Percentiles rank a stretch among this genome's conserved stretches.
These are phyloP conservation scores for Heterobasidion irregulare DNA, from an alignment of 1,284 basidiomycete species.

Conservation along the genomic window DNA sequence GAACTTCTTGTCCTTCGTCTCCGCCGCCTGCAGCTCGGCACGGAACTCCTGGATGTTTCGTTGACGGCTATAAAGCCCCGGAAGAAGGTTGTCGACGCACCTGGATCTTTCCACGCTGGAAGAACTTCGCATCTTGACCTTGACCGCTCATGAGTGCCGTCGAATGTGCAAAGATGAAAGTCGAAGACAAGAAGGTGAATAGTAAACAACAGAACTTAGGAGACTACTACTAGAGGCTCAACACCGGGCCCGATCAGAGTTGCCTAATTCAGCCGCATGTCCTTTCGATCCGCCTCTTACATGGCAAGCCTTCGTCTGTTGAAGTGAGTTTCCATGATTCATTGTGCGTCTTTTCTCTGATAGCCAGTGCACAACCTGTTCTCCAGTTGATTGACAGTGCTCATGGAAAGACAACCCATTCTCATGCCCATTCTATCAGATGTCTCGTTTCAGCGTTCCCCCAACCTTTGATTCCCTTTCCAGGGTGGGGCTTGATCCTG, in stretches of 20 bases:
- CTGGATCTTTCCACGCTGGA: conserved; percentile 87
- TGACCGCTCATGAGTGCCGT: conserved; percentile 42
- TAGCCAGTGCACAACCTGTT: too few relatives aligned
- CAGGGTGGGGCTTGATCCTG: conserved; percentile 27
- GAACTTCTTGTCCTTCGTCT: conserved; percentile 91
- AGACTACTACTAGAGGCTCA: too few relatives aligned
- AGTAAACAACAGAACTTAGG: too few relatives aligned
- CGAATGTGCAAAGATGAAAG: not conserved
- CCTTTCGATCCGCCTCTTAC: too few relatives aligned
- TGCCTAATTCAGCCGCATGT: too few relatives aligned
- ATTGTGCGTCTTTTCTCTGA: too few relatives aligned
- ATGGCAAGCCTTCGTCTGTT: too few relatives aligned
- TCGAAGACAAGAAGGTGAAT: not conserved
- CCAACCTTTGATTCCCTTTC: conserved; percentile 16
- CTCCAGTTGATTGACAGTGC: too few relatives aligned
- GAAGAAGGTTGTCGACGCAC: conserved; percentile 31
- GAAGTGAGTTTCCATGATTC: too few relatives aligned
- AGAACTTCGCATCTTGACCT: conserved; percentile 86
- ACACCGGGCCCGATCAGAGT: too few relatives aligned
- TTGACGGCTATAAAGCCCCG: conserved; percentile 9
- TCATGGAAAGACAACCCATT: too few relatives aligned
- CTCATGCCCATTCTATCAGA: not conserved
- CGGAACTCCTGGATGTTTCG: conserved; percentile 60
- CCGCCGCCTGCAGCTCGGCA: conserved; percentile 82
- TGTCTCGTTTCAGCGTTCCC: not conserved